These are phyloP conservation scores for Aspergillus sp. DNA, from an alignment of 2,329 filamentous ascomycete species.

Conservation along the genomic window DNA sequence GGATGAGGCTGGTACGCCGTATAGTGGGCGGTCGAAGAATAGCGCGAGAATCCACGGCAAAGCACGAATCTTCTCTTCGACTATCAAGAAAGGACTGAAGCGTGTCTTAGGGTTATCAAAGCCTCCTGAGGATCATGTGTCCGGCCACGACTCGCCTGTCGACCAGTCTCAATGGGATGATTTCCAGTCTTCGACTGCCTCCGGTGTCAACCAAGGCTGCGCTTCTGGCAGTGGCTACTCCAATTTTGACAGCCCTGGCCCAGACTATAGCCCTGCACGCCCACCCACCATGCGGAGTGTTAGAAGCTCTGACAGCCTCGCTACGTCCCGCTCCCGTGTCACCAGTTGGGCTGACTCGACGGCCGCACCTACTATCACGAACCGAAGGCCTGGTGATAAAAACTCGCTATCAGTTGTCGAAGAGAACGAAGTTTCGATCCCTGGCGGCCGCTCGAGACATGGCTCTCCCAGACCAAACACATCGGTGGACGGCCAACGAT, in stretches of 20 bases:
- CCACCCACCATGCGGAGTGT: conserved; percentile 16
- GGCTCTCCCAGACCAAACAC: conserved; percentile 13
- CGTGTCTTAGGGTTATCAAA: conserved; percentile 32
- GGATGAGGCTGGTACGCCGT: conserved; percentile 7
- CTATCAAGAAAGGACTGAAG: conserved; percentile 35
- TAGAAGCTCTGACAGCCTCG: conserved; percentile 27
- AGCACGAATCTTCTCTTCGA: conserved; percentile 33
- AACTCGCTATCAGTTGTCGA: conserved; percentile 38
- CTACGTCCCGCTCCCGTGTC: conserved; percentile 35
- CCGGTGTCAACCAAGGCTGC: conserved; percentile 4
- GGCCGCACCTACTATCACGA: conserved; percentile 32
- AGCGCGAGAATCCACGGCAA: conserved; percentile 13
- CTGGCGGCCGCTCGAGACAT: not conserved
- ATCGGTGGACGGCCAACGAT: conserved; percentile 30
- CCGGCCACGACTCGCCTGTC: conserved; percentile 2
- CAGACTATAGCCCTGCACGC: conserved; percentile 2
- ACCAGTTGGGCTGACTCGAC: conserved; percentile 44
- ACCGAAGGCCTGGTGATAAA: conserved; percentile 23
- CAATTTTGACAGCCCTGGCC: not conserved
- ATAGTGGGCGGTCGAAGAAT: conserved; percentile 2
- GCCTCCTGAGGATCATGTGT: conserved; percentile 2
- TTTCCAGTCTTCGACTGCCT: not conserved
- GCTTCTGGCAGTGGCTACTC: not conserved
- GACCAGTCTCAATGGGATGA: conserved; percentile 8
- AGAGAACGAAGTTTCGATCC: conserved; percentile 23